These are phyloP conservation scores for Colletotrichum sp. DNA, from an alignment of 2,329 filamentous ascomycete species.

Conservation along the genomic window DNA sequence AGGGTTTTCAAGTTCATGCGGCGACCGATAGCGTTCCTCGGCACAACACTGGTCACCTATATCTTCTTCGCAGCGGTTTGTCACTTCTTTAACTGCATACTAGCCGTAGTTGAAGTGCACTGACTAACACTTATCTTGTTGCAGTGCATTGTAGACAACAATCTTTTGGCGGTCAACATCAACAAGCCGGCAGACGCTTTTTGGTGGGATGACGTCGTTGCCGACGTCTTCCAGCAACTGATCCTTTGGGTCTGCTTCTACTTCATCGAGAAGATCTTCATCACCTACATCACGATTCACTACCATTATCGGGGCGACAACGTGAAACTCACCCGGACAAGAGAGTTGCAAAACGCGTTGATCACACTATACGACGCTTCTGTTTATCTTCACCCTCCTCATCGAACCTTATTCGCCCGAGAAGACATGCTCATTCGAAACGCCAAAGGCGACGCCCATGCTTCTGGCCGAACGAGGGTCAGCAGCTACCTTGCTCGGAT, in stretches of 20 bases:
- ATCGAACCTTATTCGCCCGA: slow-evolving; percentile 23
- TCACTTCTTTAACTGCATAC: background rate
- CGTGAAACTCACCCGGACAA: slow-evolving; percentile 13
- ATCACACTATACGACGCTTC: slow-evolving; percentile 31
- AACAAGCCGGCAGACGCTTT: slow-evolving; percentile 7
- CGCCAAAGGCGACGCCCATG: slow-evolving; percentile 27
- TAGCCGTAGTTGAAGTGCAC: background rate
- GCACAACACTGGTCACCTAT: slow-evolving; percentile 16
- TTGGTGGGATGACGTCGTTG: slow-evolving; percentile 6
- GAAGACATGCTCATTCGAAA: slow-evolving; percentile 30
- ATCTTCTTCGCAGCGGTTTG: slow-evolving; percentile 23
- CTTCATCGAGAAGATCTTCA: slow-evolving; percentile 31
- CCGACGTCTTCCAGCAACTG: background rate
- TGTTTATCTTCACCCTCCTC: slow-evolving; percentile 26
- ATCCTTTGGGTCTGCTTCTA: slow-evolving; percentile 32
- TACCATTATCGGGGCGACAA: slow-evolving; percentile 31
- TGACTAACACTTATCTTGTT: background rate
- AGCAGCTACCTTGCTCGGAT: slow-evolving; percentile 28
- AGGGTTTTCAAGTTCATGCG: slow-evolving; percentile 27
- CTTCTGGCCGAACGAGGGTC: slow-evolving; percentile 25
- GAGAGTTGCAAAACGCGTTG: slow-evolving; percentile 31
- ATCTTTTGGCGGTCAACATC: slow-evolving; percentile 21
- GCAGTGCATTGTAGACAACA: slow-evolving; percentile 22
- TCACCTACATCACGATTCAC: slow-evolving; percentile 32
- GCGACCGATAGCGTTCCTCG: slow-evolving; percentile 26